Conservation (phyloP, 2,329 filamentous ascomycete species). For the Sporothrix mexicana region DNA sequence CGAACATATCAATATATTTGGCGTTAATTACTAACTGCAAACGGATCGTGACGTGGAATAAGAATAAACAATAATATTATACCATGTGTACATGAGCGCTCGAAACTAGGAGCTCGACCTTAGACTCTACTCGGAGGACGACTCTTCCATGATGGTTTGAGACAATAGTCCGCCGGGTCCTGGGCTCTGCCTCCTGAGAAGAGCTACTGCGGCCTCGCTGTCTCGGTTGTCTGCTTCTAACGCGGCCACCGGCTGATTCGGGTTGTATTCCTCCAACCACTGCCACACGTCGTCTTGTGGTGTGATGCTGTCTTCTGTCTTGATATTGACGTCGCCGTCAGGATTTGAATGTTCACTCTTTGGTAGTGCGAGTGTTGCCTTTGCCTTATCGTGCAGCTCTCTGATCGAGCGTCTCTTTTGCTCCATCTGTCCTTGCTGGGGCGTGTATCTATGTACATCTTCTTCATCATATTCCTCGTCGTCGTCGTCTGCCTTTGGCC, state of each 20-base stretch:
- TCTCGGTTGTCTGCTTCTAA: neutral
- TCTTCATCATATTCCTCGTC: neutral
- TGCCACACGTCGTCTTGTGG: conserved; percentile 37
- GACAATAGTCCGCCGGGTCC: conserved; percentile 30
- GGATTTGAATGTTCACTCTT: neutral
- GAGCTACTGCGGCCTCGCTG: neutral
- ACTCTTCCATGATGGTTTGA: conserved; percentile 36
- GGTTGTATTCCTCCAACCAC: conserved; percentile 38
- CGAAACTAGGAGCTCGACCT: neutral
- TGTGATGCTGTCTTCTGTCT: conserved; percentile 16
- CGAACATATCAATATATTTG: neutral
- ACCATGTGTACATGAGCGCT: neutral
- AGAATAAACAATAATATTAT: neutral
- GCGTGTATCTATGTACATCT: neutral
- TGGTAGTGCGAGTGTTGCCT: neutral
- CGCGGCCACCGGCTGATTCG: conserved; percentile 14
- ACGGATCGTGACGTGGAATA: neutral
- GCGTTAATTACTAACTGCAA: too few relatives aligned
- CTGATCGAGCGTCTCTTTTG: neutral
- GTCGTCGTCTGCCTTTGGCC: neutral
- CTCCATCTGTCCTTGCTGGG: neutral
- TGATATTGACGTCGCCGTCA: neutral
- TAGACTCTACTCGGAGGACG: conserved; percentile 31
- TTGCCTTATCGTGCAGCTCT: neutral
- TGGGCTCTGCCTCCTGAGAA: neutral